Evolutionary conservation across 2,329 filamentous ascomycete genomes (phyloP).

Genomic region (Paraphaeosphaeria minitans): DNA sequence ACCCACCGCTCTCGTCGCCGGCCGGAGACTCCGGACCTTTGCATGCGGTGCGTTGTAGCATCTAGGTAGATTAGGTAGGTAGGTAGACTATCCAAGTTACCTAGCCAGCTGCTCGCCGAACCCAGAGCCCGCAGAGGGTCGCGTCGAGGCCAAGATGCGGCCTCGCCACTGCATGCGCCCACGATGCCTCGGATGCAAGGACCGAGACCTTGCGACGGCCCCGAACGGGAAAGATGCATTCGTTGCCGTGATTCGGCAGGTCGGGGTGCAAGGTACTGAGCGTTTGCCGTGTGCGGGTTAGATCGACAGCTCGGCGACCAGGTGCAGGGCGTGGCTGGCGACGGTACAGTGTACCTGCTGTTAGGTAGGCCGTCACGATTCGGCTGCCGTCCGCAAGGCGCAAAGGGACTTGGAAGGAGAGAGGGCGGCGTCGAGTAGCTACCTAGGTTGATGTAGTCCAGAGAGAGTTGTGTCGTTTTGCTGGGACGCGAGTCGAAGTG

Average conservation of each 20-base stretch:
- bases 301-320: neutral
- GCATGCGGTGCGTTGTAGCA: neutral
- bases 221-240: slow-evolving; percentile 1
- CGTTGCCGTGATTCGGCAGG: slow-evolving; percentile 4
- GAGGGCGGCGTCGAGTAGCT: neutral
- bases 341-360: no score
- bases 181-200: slow-evolving; percentile 1
- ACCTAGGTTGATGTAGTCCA: neutral
- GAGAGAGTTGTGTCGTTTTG: neutral
- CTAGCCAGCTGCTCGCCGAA: slow-evolving; percentile 4
- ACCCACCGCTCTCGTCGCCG: neutral
- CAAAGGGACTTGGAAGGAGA: neutral
- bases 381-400: neutral
- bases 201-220: neutral
- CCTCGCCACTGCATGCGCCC: neutral
- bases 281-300: neutral
- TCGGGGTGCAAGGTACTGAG: neutral
- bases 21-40: neutral
- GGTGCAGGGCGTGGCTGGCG: neutral
- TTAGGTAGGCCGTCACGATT: neutral
- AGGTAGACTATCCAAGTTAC: no score
- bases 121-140: neutral
- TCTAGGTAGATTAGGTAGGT: no score
- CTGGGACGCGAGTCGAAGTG: neutral
- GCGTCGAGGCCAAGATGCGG: neutral